Conservation (phyloP, 176 grass and related monocot species). For the Rhipidocladum racemiflorum region DNA sequence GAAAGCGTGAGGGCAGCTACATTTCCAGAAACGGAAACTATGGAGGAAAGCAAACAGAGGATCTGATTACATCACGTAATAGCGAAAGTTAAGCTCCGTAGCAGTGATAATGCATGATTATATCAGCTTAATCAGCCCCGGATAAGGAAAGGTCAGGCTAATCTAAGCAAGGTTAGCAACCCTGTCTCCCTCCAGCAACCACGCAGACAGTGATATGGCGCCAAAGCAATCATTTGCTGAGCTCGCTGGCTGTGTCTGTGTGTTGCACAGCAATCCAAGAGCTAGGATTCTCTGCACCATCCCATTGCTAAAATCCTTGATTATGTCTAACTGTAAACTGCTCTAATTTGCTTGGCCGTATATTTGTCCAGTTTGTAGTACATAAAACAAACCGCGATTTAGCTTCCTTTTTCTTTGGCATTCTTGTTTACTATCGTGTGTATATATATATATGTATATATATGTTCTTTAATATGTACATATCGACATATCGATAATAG, state of each 20-base stretch:
- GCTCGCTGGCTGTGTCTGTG: too few relatives aligned
- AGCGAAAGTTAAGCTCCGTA: slow-evolving; percentile 18
- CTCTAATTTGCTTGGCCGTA: neutral
- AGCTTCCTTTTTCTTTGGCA: neutral
- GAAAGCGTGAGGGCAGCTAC: neutral
- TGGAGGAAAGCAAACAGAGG: neutral
- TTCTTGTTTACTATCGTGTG: neutral
- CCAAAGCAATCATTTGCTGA: slow-evolving; percentile 50
- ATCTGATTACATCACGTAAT: slow-evolving; percentile 10
- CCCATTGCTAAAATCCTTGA: neutral
- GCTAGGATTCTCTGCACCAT: slow-evolving; percentile 27
- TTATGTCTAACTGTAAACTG: neutral
- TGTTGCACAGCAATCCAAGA: slow-evolving; percentile 4
- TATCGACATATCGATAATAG: neutral
- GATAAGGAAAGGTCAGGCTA: slow-evolving; percentile 19
- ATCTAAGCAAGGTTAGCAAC: neutral
- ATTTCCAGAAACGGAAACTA: slow-evolving; percentile 43
- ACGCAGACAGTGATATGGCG: slow-evolving; percentile 18
- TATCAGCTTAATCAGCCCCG: slow-evolving; percentile 24
- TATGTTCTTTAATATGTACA: neutral
- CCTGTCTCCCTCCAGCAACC: slow-evolving; percentile 6
- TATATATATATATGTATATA: too few relatives aligned
- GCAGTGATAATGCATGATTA: neutral
- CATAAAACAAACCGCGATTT: neutral
- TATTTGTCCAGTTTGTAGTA: neutral